A percentile compares a stretch with the other conserved stretches of the same genome.
phyloP scores from a whole-genome alignment of 176 grass and related monocot genomes.

The Oryza meridionalis region DNA sequence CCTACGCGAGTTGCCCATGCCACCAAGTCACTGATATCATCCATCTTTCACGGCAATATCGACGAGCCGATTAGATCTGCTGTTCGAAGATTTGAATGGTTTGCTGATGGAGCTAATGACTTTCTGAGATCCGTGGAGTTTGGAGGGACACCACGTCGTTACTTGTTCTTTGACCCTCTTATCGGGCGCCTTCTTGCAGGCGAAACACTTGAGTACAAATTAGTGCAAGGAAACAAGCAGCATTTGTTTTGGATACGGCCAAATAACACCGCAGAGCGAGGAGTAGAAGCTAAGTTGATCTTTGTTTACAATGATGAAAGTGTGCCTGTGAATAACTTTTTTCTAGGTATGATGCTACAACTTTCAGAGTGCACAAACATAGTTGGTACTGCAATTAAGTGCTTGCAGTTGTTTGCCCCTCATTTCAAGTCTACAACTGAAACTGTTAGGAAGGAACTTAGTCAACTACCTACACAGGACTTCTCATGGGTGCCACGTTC shows the following conservation, averaged over 20 bases:
- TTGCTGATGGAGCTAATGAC: background rate
- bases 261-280: background rate
- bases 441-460: background rate
- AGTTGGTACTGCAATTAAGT: background rate
- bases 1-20: background rate
- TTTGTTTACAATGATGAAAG: background rate
- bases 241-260: background rate
- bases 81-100: slow-evolving; percentile 7
- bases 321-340: background rate
- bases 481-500: background rate
- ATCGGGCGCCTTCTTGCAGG: background rate
- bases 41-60: background rate
- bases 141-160: background rate
- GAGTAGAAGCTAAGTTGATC: background rate
- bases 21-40: background rate
- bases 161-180: slow-evolving; percentile 17
- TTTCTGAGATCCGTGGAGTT: slow-evolving; percentile 17
- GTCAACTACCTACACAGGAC: background rate
- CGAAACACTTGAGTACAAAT: background rate
- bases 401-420: slow-evolving; percentile 1
- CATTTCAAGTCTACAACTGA: slow-evolving; percentile 17
- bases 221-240: background rate
- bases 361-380: slow-evolving; percentile 9
- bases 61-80: background rate
- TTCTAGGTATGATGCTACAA: background rate